phyloP scores from a whole-genome alignment of 1,284 basidiomycete genomes.

The Ganoderma resinaceum region DNA sequence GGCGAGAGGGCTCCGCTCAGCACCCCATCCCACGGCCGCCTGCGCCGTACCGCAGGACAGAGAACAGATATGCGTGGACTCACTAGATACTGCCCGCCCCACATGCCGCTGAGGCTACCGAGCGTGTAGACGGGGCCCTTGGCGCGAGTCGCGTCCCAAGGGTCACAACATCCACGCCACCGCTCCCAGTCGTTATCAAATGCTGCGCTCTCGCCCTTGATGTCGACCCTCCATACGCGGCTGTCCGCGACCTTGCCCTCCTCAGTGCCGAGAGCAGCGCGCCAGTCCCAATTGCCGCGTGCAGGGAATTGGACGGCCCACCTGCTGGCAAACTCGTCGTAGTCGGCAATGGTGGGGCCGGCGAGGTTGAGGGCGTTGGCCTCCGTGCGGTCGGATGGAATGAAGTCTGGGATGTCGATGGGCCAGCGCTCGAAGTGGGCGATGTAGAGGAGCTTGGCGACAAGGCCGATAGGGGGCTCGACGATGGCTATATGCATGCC shows the following conservation, averaged over 20 bases:
- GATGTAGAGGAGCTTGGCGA: conserved; percentile 71
- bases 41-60: not conserved
- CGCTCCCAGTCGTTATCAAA: conserved; percentile 72
- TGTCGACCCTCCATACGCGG: conserved; percentile 29
- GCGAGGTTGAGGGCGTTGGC: conserved; percentile 43
- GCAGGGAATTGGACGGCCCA: conserved; percentile 40
- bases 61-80: conserved; percentile 33
- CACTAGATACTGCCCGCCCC: conserved; percentile 66
- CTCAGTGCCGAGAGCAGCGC: conserved; percentile 36
- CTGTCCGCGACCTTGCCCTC: conserved; percentile 35
- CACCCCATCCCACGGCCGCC: not conserved
- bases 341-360: conserved; percentile 63
- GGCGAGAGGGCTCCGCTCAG: not conserved
- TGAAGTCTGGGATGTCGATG: conserved; percentile 50
- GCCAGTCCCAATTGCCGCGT: conserved; percentile 50
- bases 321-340: conserved; percentile 61
- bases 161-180: conserved; percentile 54
- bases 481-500: conserved; percentile 46
- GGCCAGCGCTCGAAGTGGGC: conserved; percentile 59
- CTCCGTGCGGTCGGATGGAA: conserved; percentile 56
- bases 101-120: conserved; percentile 61
- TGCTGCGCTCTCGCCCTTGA: conserved; percentile 42
- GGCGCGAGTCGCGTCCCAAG: conserved; percentile 44
- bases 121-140: conserved; percentile 45
- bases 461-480: conserved; percentile 58